These are phyloP conservation scores for Tulasnella sp. DNA, from an alignment of 768 basidiomycete species.

Conservation along the genomic window DNA sequence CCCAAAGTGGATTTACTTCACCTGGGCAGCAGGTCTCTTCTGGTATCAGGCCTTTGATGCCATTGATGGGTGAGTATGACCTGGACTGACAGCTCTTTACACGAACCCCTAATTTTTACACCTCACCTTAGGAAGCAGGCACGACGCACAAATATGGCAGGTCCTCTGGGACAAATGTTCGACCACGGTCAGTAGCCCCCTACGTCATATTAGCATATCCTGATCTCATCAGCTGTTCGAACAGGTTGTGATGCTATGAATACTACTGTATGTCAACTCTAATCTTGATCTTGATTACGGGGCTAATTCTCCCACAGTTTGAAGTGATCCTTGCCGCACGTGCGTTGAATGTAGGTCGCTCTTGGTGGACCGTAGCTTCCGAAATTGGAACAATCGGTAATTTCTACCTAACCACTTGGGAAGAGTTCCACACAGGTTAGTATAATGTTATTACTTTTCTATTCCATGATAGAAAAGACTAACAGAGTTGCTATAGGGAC, in stretches of 20 bases:
- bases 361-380: slow-evolving; percentile 93
- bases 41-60: slow-evolving; percentile 83
- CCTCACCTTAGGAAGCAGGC: slow-evolving; percentile 67
- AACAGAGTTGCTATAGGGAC: too few relatives aligned
- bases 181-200: slow-evolving; percentile 43
- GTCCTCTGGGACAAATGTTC: slow-evolving; percentile 94
- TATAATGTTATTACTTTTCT: slow-evolving; percentile 8
- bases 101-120: not conserved
- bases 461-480: too few relatives aligned
- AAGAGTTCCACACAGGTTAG: slow-evolving; percentile 75
- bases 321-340: slow-evolving; percentile 71
- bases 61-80: slow-evolving; percentile 62
- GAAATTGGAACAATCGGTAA: slow-evolving; percentile 64
- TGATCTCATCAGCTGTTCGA: not conserved
- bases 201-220: too few relatives aligned
- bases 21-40: slow-evolving; percentile 82
- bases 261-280: slow-evolving; percentile 56
- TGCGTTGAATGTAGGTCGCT: slow-evolving; percentile 81
- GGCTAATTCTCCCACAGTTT: slow-evolving; percentile 37
- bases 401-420: slow-evolving; percentile 70
- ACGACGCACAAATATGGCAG: slow-evolving; percentile 90
- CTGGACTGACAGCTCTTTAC: not conserved
- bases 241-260: slow-evolving; percentile 86
- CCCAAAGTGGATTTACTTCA: slow-evolving; percentile 83
- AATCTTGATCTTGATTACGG: not conserved